phyloP scores from a whole-genome alignment of 345 rosid genomes.

The Salix dunnii region DNA sequence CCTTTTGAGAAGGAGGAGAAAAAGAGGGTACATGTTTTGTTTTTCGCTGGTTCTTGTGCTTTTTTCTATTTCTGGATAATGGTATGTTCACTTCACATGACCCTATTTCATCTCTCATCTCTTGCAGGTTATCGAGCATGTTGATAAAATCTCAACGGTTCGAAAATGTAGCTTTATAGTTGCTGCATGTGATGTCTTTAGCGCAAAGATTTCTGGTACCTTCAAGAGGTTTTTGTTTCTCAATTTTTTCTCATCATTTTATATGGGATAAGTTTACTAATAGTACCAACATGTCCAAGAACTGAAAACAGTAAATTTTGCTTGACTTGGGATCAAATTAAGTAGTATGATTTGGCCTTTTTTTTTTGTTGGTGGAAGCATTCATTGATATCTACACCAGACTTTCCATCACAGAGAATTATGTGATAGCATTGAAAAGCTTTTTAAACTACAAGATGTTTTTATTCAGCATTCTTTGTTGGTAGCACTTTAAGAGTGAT shows the following conservation, averaged over 20 bases:
- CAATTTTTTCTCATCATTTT: slow-evolving; percentile 11
- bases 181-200: slow-evolving; percentile 76
- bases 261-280: background rate
- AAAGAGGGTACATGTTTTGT: slow-evolving; percentile 49
- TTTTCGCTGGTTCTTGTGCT: background rate
- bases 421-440: background rate
- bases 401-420: background rate
- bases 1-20: slow-evolving; percentile 82
- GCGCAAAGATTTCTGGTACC: slow-evolving; percentile 93
- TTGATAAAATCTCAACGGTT: slow-evolving; percentile 65
- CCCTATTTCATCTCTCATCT: background rate
- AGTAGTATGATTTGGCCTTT: background rate
- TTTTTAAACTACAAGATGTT: background rate
- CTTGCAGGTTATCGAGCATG: slow-evolving; percentile 47
- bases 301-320: background rate
- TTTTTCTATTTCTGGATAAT: background rate
- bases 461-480: background rate
- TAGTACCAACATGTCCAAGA: background rate
- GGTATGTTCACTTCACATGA: background rate
- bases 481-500: background rate
- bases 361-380: background rate
- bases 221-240: slow-evolving; percentile 67
- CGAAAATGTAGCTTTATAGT: slow-evolving; percentile 77
- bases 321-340: background rate
- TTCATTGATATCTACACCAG: background rate